These are phyloP conservation scores for Saitozyma podzolica DNA, from an alignment of 768 basidiomycete species.

Conservation along the genomic window DNA sequence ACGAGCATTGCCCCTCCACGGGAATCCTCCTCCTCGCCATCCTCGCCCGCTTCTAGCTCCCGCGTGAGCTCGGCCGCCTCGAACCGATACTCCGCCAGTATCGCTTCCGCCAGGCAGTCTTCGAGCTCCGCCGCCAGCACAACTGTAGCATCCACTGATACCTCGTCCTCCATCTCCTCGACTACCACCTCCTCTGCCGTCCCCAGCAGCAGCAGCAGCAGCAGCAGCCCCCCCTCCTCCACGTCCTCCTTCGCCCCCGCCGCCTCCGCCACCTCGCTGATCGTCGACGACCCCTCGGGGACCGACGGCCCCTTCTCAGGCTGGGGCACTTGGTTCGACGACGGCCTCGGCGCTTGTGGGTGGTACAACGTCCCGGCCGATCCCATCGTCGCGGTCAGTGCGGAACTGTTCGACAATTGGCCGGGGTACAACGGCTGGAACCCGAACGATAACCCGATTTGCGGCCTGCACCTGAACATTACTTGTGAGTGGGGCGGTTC, in stretches of 20 bases:
- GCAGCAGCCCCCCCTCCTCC: slow-evolving; percentile 4
- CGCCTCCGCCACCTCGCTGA: slow-evolving; percentile 1
- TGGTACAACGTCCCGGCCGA: slow-evolving; percentile 26
- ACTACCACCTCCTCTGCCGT: slow-evolving; percentile 7
- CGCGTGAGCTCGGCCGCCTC: too few species aligned
- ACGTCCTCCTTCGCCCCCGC: slow-evolving; percentile 13
- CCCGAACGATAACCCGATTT: slow-evolving; percentile 44
- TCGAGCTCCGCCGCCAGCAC: slow-evolving; percentile 3
- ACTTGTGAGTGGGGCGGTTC: slow-evolving; percentile 24
- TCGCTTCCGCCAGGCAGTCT: too few species aligned
- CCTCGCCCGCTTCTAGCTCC: too few species aligned
- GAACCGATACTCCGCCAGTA: too few species aligned
- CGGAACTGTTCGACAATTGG: slow-evolving; percentile 38
- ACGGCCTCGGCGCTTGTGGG: slow-evolving; percentile 41
- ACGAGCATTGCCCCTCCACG: too few species aligned
- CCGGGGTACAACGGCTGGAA: slow-evolving; percentile 39
- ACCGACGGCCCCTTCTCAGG: slow-evolving; percentile 42
- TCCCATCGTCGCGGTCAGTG: slow-evolving; percentile 37
- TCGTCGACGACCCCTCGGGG: slow-evolving; percentile 27
- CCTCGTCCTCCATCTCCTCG: slow-evolving; percentile 8
- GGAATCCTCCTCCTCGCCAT: too few species aligned
- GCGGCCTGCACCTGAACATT: slow-evolving; percentile 35
- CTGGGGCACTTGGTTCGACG: slow-evolving; percentile 43
- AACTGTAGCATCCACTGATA: slow-evolving; percentile 1
- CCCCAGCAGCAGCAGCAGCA: not conserved